A percentile compares a stretch with the other conserved stretches of the same genome.
phyloP scores from a whole-genome alignment of 2,329 filamentous ascomycete species.

The Xylariaceae sp. region DNA sequence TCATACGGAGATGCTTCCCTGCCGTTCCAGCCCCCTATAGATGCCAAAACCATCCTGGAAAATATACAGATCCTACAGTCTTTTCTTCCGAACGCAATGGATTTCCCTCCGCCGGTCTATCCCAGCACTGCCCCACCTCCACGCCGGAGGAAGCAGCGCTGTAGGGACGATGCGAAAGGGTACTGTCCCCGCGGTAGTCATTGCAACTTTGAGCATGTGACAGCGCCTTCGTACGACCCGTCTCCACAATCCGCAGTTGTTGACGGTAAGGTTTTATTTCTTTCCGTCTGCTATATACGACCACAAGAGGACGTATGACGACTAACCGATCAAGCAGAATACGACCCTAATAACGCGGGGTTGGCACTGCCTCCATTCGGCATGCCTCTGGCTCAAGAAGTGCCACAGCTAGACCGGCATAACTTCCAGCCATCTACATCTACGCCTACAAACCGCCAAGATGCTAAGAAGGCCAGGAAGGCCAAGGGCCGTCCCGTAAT shows the following conservation, averaged over 20 bases:
- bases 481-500: slow-evolving; percentile 49
- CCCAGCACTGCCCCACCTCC: slow-evolving; percentile 18
- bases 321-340: no score
- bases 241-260: slow-evolving; percentile 25
- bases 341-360: slow-evolving; percentile 52
- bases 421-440: slow-evolving; percentile 9
- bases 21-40: slow-evolving; percentile 40
- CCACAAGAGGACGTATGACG: no score
- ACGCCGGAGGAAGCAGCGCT: slow-evolving; percentile 43
- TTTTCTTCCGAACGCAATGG: slow-evolving; percentile 42
- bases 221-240: slow-evolving; percentile 41
- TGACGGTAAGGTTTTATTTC: slow-evolving; percentile 29
- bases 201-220: slow-evolving; percentile 65
- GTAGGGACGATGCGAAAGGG: slow-evolving; percentile 65
- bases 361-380: slow-evolving; percentile 22
- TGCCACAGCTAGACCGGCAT: slow-evolving; percentile 16
- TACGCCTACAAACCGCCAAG: slow-evolving; percentile 24
- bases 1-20: slow-evolving; percentile 19
- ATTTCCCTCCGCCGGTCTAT: slow-evolving; percentile 31
- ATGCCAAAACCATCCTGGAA: slow-evolving; percentile 56
- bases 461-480: slow-evolving; percentile 35
- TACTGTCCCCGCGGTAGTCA: slow-evolving; percentile 62
- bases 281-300: no score
- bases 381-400: slow-evolving; percentile 10
- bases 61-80: slow-evolving; percentile 58